These are phyloP conservation scores for Termitomyces sp. DNA, from an alignment of 768 basidiomycete species.

Conservation along the genomic window DNA sequence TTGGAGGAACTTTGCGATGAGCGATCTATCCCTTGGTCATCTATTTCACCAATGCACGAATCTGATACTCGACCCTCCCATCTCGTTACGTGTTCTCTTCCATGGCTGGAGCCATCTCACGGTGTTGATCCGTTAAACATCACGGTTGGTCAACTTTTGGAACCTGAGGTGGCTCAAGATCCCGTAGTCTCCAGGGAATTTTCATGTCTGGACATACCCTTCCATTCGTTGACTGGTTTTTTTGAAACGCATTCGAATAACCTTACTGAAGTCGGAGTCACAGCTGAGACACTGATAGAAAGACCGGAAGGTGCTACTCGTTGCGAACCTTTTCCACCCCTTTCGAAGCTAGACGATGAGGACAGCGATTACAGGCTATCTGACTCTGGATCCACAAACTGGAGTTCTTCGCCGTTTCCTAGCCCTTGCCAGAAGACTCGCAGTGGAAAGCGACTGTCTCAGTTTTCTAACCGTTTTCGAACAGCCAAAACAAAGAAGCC, in stretches of 20 bases:
- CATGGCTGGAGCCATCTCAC: slow-evolving; percentile 9
- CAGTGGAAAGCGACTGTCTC: slow-evolving; percentile 2
- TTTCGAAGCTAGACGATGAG: slow-evolving; percentile 1
- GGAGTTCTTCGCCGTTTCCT: slow-evolving; percentile 17
- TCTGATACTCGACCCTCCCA: not conserved
- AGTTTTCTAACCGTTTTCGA: not conserved
- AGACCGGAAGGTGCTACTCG: not conserved
- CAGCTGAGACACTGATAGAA: not conserved
- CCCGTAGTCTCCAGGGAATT: slow-evolving; percentile 1
- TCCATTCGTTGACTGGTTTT: not conserved
- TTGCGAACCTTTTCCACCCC: slow-evolving; percentile 3
- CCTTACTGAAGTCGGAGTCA: not conserved
- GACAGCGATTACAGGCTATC: slow-evolving; percentile 17
- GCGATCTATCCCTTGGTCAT: slow-evolving; percentile 4
- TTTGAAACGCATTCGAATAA: not conserved
- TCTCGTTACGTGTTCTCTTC: slow-evolving; percentile 18
- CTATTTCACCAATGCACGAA: not conserved
- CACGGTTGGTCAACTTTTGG: slow-evolving; percentile 15
- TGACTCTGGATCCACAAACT: slow-evolving; percentile 1
- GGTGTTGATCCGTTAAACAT: slow-evolving; percentile 41
- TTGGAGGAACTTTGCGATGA: slow-evolving; percentile 8
- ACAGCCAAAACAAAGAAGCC: not conserved
- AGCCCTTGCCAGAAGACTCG: slow-evolving; percentile 17
- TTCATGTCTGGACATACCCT: slow-evolving; percentile 1
- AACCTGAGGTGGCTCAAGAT: slow-evolving; percentile 1